Conservation (phyloP, 1,284 basidiomycete species). For the Apiotrichum domesticum region DNA sequence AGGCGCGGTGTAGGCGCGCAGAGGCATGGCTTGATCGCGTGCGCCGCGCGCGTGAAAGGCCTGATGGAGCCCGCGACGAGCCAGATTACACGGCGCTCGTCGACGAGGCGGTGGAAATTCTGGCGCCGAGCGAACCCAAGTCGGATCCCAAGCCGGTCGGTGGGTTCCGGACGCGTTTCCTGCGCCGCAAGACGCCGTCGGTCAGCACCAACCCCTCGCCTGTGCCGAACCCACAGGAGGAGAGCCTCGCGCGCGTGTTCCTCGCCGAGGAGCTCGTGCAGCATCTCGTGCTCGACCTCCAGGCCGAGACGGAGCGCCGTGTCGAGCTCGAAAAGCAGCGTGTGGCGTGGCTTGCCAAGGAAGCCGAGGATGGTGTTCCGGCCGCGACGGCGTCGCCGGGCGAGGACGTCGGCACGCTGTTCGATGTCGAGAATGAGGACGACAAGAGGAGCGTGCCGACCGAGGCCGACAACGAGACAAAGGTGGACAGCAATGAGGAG, state of each 20-base stretch:
- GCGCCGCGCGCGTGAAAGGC: slow-evolving; percentile 24
- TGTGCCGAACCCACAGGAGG: slow-evolving; percentile 18
- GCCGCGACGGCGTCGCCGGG: slow-evolving; percentile 5
- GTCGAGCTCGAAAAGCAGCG: slow-evolving; percentile 53
- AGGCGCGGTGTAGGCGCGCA: slow-evolving; percentile 46
- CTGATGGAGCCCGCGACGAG: slow-evolving; percentile 20
- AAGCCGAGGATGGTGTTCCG: slow-evolving; percentile 29
- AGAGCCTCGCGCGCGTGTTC: slow-evolving; percentile 54
- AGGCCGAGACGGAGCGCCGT: slow-evolving; percentile 58
- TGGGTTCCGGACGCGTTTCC: slow-evolving; percentile 4
- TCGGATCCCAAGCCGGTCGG: neutral
- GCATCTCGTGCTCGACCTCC: slow-evolving; percentile 59
- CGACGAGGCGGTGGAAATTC: slow-evolving; percentile 60
- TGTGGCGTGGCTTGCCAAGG: slow-evolving; percentile 43
- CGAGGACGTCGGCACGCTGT: neutral
- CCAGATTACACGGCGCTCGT: slow-evolving; percentile 21
- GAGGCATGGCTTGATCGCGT: slow-evolving; percentile 44
- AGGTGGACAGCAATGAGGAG: slow-evolving; percentile 2
- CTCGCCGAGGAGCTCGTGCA: slow-evolving; percentile 59
- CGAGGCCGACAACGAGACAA: neutral
- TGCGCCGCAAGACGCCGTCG: neutral
- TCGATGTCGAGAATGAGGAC: slow-evolving; percentile 3
- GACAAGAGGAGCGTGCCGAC: slow-evolving; percentile 6
- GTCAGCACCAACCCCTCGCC: neutral
- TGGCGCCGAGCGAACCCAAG: slow-evolving; percentile 48